Conservation (phyloP, 495 filamentous ascomycete genomes). For the Penicillium robsamsonii region DNA sequence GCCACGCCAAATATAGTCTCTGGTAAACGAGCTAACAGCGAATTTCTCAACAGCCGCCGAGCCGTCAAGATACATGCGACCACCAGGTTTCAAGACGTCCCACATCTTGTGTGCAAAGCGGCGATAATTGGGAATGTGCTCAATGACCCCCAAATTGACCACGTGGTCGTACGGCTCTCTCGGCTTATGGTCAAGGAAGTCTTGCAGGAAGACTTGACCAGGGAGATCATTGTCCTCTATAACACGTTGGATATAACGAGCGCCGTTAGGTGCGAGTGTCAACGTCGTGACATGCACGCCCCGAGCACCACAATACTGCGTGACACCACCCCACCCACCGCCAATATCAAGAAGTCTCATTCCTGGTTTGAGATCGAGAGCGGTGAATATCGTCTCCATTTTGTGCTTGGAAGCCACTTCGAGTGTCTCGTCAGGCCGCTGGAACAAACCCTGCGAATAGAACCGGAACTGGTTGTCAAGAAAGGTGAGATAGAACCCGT, state of each 20-base stretch:
- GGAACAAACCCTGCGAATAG: conserved; percentile 19
- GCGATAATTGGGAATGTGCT: conserved; percentile 18
- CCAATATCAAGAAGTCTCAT: conserved; percentile 21
- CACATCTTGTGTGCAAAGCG: conserved; percentile 10
- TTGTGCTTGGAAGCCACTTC: conserved; percentile 21
- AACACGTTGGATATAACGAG: conserved; percentile 14
- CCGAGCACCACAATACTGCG: conserved; percentile 23
- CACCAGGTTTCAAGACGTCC: conserved; percentile 17
- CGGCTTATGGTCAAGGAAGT: conserved; percentile 13
- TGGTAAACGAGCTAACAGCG: conserved; percentile 13
- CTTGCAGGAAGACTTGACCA: conserved; percentile 15
- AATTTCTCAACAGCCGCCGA: conserved; percentile 21
- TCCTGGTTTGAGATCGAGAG: conserved; percentile 13
- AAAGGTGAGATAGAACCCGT: conserved; percentile 19
- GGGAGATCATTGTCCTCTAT: conserved; percentile 9
- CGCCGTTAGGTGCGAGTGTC: conserved; percentile 8
- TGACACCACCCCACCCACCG: conserved; percentile 23
- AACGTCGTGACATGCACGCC: conserved; percentile 20
- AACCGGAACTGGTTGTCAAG: conserved; percentile 19
- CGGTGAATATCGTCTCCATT: conserved; percentile 15
- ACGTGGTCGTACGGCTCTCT: conserved; percentile 17
- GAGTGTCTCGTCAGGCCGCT: conserved; percentile 12
- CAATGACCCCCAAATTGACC: conserved; percentile 12
- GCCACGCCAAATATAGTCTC: conserved; percentile 19
- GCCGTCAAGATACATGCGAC: conserved; percentile 18